Evolutionary conservation across 768 basidiomycete species (phyloP).

Genomic region (Lactarius evosmus): DNA sequence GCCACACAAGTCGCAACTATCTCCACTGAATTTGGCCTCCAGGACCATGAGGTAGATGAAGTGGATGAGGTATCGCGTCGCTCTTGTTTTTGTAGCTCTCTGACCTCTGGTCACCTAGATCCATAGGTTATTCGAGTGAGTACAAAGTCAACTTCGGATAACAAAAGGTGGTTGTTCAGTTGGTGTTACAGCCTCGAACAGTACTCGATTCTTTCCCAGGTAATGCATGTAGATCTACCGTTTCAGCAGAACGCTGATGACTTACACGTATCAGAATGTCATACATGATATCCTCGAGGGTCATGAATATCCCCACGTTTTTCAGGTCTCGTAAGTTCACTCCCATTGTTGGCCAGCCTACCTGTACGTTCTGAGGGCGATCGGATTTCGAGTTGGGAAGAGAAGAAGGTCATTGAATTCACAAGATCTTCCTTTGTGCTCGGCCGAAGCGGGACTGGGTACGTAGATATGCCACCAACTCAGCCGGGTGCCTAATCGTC

Average conservation of each 20-base stretch:
- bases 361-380: background rate
- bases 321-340: constrained; percentile 23
- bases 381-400: constrained; percentile 8
- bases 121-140: constrained; percentile 20
- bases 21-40: background rate
- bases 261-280: constrained; percentile 1
- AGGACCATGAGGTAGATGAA: background rate
- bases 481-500: background rate
- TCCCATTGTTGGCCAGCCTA: background rate
- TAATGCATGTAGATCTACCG: background rate
- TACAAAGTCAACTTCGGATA: background rate
- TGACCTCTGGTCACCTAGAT: background rate
- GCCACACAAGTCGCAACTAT: background rate
- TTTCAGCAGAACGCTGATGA: background rate
- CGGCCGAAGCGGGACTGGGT: constrained; percentile 73
- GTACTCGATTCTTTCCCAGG: constrained; percentile 18
- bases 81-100: background rate
- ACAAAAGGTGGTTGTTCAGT: background rate
- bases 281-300: constrained; percentile 22
- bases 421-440: constrained; percentile 24
- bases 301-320: constrained; percentile 20
- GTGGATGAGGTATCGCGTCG: constrained; percentile 17
- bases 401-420: constrained; percentile 23
- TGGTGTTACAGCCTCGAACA: constrained; percentile 16
- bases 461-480: constrained; percentile 16